Evolutionary conservation across 179 eudicot genomes (phyloP).

Genomic region (Corrigiola litoralis): DNA sequence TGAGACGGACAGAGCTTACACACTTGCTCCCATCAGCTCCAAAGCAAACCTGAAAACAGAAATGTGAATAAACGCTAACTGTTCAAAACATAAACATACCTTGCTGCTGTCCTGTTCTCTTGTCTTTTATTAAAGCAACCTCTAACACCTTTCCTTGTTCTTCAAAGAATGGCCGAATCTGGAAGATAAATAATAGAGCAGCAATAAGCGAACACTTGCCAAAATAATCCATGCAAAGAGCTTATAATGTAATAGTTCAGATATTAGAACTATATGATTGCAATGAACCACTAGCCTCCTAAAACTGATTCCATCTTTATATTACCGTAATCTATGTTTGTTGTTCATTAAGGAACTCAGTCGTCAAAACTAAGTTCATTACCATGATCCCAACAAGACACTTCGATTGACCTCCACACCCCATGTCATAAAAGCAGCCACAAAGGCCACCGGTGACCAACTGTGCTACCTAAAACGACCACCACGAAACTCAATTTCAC

Average conservation of each 20-base stretch:
- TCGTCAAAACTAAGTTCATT: not conserved
- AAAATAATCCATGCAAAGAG: not conserved
- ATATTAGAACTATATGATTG: not conserved
- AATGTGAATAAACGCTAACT: conserved; percentile 24
- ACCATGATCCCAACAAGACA: not conserved
- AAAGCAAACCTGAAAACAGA: conserved; percentile 77
- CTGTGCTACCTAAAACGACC: too few species aligned
- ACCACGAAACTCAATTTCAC: too few species aligned
- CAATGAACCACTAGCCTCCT: not conserved
- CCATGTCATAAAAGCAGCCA: too few species aligned
- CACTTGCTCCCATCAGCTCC: conserved; percentile 72
- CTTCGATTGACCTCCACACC: too few species aligned
- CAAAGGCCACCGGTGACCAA: too few species aligned
- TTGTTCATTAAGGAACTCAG: not conserved
- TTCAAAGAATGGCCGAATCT: conserved; percentile 90
- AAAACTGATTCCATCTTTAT: not conserved
- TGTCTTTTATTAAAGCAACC: conserved; percentile 92
- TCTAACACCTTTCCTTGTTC: conserved; percentile 87
- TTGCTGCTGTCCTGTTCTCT: conserved; percentile 90
- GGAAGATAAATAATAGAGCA: conserved; percentile 6
- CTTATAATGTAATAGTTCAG: not conserved
- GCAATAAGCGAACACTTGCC: not conserved
- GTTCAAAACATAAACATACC: conserved; percentile 48
- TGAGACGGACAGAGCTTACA: conserved; percentile 67
- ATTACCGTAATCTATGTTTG: not conserved